These are phyloP conservation scores for Pulveroboletus ravenelii DNA, from an alignment of 768 basidiomycete species.

Conservation along the genomic window DNA sequence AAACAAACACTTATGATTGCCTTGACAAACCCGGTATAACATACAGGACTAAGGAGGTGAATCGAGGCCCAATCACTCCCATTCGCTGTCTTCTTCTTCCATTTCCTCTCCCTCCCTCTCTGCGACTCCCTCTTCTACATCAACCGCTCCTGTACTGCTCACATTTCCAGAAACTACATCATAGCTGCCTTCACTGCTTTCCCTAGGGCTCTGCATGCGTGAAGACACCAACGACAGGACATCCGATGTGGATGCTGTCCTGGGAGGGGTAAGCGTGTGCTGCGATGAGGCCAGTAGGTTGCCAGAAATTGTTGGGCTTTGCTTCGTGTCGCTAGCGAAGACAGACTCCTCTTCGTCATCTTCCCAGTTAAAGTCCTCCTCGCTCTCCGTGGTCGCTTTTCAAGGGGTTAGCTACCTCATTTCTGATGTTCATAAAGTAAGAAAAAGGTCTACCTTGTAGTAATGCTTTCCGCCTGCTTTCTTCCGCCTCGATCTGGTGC, in stretches of 20 bases:
- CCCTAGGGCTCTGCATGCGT: conserved; percentile 41
- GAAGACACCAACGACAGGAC: conserved; percentile 29
- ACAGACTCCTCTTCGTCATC: conserved; percentile 77
- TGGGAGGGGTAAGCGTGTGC: conserved; percentile 24
- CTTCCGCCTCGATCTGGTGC: conserved; percentile 75
- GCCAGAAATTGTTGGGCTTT: neutral
- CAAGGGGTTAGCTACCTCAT: neutral
- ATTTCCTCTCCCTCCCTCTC: conserved; percentile 26
- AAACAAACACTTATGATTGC: neutral
- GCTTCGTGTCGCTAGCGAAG: conserved; percentile 13
- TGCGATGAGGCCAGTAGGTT: conserved; percentile 19
- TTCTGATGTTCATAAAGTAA: neutral
- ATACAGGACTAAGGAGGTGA: neutral
- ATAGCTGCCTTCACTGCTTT: conserved; percentile 63
- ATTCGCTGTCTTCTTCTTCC: conserved; percentile 39
- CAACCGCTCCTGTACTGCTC: conserved; percentile 35
- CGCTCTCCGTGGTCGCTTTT: conserved; percentile 58
- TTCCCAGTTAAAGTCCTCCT: conserved; percentile 92
- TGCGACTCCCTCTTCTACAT: conserved; percentile 26
- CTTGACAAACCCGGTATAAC: neutral
- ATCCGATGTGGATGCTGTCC: conserved; percentile 14
- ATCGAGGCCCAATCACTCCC: conserved; percentile 43
- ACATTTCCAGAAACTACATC: conserved; percentile 58
- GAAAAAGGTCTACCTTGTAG: conserved; percentile 51
- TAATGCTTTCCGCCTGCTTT: conserved; percentile 71